These are phyloP conservation scores for Monosporascus ibericus DNA, from an alignment of 2,329 filamentous ascomycete genomes.

Conservation along the genomic window DNA sequence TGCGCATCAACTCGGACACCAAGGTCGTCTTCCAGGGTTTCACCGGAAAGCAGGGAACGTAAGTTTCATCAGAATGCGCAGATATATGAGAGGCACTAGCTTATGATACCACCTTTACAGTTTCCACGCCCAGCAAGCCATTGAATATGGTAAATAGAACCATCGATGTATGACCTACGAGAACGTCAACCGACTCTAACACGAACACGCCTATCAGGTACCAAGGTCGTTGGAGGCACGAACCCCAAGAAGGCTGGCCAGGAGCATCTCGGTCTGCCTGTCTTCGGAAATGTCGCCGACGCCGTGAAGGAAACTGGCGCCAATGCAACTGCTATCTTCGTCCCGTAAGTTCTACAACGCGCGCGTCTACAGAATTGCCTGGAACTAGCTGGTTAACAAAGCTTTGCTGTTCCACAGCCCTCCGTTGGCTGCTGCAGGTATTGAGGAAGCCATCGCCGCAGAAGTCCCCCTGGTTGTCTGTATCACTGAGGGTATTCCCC, in stretches of 20 bases:
- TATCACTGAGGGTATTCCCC: slow-evolving; percentile 96
- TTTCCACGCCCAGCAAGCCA: slow-evolving; percentile 96
- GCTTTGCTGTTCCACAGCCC: slow-evolving; percentile 48
- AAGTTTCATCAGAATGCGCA: slow-evolving; percentile 33
- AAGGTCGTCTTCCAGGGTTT: slow-evolving; percentile 97
- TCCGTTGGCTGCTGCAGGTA: slow-evolving; percentile 85
- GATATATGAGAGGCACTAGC: not conserved
- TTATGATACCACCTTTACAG: slow-evolving; percentile 43
- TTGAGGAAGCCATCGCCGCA: slow-evolving; percentile 90
- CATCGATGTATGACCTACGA: slow-evolving; percentile 6
- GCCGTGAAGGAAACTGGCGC: slow-evolving; percentile 87
- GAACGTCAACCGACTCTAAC: slow-evolving; percentile 22
- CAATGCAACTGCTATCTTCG: slow-evolving; percentile 89
- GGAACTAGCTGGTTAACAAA: slow-evolving; percentile 11
- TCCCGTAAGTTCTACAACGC: slow-evolving; percentile 70
- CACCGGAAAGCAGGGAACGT: slow-evolving; percentile 95
- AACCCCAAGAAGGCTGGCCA: slow-evolving; percentile 98
- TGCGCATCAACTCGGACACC: slow-evolving; percentile 87
- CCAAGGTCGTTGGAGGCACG: slow-evolving; percentile 94
- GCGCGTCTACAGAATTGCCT: slow-evolving; percentile 24
- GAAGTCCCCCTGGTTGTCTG: slow-evolving; percentile 94
- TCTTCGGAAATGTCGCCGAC: slow-evolving; percentile 85
- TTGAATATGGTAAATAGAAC: slow-evolving; percentile 77
- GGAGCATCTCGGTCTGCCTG: slow-evolving; percentile 83
- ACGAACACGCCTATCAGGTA: slow-evolving; percentile 51